Evolutionary conservation across 306 rosid genomes (phyloP), one percentile per base, ranked within the genome.

Genomic region (Phaseolus lunatus): DNA sequence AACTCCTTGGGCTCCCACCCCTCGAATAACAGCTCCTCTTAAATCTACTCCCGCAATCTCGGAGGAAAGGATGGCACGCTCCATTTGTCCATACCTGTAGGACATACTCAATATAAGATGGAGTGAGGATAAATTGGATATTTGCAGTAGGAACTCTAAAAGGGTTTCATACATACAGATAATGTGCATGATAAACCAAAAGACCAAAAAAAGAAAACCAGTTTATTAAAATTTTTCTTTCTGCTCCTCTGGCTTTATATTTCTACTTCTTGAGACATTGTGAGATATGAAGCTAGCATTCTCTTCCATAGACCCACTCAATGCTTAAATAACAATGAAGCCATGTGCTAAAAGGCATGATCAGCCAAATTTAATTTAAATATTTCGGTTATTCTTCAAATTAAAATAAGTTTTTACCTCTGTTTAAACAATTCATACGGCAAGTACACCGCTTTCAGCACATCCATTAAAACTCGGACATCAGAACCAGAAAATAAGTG

Each of bases 21-120:
- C 99, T 76, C 99, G 94, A 41, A 96, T 86, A 67, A 96, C 99
- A 72, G 99, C 99, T 87, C 99, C 99, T 81, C 99, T 88, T 76
- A 96, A 91, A 87, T 96, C 99, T 69, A 96, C 86, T 76, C 88
- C 97, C n/a, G 96, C 86, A 72, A 93, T 96, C 86, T 91, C 99
- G 67, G 96, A 88, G 67, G 93, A 92, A 53, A 96, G 99, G 81
- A 96, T 96, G 49, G 98, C 97, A 29, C 90, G 93, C 91, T 96
- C 99, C 98, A 93, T 92, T 79, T 92, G 98, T 63, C 99, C 98
- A 83, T 96, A 96, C 88, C 99, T 96, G 81, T 53, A 73, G 56
- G 43, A 73, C 47, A 84, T 56, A 67, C 57, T 77, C 59, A 66
- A 52, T 69, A 69, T 69, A 77, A 68, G 23, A 72, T 76, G 22